Evolutionary conservation across 805 yeast genomes (phyloP).

Genomic region (Starmera quercuum): DNA sequence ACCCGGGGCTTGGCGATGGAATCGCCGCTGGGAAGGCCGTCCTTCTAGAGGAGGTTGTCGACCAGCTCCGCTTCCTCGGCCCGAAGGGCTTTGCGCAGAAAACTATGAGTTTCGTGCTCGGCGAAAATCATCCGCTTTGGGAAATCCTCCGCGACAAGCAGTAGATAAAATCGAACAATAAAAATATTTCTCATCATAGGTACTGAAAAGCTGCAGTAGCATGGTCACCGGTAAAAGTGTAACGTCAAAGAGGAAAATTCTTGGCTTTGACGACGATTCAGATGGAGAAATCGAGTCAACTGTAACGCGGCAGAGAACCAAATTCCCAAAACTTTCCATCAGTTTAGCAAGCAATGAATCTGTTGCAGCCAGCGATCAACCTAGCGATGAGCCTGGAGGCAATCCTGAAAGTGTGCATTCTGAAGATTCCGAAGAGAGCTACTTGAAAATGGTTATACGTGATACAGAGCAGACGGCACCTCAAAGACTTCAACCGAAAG

Average conservation of each 20-base stretch:
- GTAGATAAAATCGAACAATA: too few relatives aligned
- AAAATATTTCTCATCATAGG: too few relatives aligned
- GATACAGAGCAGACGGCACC: conserved; percentile 8
- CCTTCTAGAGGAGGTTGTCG: conserved; percentile 74
- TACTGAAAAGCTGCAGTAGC: too few relatives aligned
- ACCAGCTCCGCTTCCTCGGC: conserved; percentile 48
- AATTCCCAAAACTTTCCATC: not conserved
- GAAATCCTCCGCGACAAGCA: too few relatives aligned
- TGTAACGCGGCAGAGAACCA: not conserved
- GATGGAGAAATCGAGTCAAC: conserved; percentile 2
- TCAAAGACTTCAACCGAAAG: conserved; percentile 1
- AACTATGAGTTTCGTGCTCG: conserved; percentile 58
- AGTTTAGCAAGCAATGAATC: conserved; percentile 1
- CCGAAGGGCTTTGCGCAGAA: conserved; percentile 48
- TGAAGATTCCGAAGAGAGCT: conserved; percentile 19
- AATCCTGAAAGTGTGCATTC: conserved; percentile 1
- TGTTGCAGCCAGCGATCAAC: conserved; percentile 5
- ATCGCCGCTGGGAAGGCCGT: conserved; percentile 75
- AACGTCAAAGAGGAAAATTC: conserved; percentile 8
- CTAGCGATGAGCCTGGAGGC: conserved; percentile 3
- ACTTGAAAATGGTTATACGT: conserved; percentile 18
- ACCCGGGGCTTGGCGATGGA: conserved; percentile 62
- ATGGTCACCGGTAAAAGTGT: too few relatives aligned
- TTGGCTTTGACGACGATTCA: conserved; percentile 16
- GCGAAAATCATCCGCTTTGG: conserved; percentile 80